phyloP scores from a whole-genome alignment of 208 protist genomes.

The Trypanosoma mega region DNA sequence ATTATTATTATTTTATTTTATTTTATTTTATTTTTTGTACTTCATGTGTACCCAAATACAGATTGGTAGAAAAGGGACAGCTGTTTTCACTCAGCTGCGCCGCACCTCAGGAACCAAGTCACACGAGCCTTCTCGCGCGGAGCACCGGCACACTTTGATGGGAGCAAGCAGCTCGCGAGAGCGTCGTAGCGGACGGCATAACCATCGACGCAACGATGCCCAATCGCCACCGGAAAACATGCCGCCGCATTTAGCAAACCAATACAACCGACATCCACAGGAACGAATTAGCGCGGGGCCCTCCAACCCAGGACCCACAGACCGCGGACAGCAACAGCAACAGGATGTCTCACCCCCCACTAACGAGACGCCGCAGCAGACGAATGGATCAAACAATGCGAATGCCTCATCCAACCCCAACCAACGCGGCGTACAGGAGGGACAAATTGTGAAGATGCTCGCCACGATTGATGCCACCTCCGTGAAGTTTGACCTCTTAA shows the following conservation, averaged over 20 bases:
- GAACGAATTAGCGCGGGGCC: neutral
- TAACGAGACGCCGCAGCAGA: slow-evolving; percentile 16
- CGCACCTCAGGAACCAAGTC: too few relatives aligned
- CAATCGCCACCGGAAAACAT: slow-evolving; percentile 38
- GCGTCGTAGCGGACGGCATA: neutral
- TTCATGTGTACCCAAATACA: too few relatives aligned
- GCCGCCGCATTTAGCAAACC: slow-evolving; percentile 67
- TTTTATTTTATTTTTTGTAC: too few relatives aligned
- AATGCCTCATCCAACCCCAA: neutral
- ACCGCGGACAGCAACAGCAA: slow-evolving; percentile 11
- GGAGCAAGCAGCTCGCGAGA: slow-evolving; percentile 21
- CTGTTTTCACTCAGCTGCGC: too few relatives aligned
- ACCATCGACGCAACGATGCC: neutral
- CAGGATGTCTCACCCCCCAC: slow-evolving; percentile 5
- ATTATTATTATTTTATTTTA: too few relatives aligned
- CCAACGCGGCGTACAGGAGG: slow-evolving; percentile 79
- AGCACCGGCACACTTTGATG: too few relatives aligned
- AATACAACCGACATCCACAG: slow-evolving; percentile 47
- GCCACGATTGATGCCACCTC: slow-evolving; percentile 86
- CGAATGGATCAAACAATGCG: neutral
- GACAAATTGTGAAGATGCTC: slow-evolving; percentile 91
- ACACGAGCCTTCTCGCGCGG: too few relatives aligned
- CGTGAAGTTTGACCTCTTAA: slow-evolving; percentile 62
- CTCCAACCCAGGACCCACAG: too few relatives aligned
- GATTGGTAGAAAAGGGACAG: too few relatives aligned